Conservation (phyloP, 2,329 filamentous ascomycete species). For the Mycosphaerella arachidis region DNA sequence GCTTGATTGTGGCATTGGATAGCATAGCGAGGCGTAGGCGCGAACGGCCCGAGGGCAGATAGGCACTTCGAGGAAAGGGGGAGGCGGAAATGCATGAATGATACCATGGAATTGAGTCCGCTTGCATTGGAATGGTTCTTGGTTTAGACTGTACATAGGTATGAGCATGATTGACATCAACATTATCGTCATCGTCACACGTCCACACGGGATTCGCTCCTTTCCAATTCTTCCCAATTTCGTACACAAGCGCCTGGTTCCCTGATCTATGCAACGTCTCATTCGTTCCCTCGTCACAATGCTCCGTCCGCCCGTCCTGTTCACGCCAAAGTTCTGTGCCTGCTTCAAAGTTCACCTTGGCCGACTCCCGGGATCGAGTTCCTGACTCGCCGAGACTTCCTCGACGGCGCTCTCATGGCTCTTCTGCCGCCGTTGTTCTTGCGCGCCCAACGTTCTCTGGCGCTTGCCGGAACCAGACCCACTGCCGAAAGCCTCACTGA, state of each 20-base stretch:
- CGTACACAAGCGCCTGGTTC: not conserved
- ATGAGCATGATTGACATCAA: not conserved
- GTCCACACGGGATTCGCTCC: not conserved
- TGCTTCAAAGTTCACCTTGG: no score
- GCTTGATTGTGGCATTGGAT: not conserved
- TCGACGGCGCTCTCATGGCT: not conserved
- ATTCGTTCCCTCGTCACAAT: not conserved
- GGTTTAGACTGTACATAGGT: not conserved
- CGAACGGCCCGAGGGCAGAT: not conserved
- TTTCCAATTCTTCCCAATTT: not conserved
- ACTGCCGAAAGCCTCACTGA: constrained; percentile 24
- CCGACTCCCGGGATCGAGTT: not conserved
- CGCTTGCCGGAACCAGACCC: constrained; percentile 7
- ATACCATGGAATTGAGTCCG: not conserved
- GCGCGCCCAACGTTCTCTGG: constrained; percentile 8
- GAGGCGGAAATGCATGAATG: not conserved
- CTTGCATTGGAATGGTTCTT: not conserved
- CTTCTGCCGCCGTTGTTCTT: not conserved
- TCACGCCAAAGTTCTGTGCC: no score
- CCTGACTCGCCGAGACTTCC: not conserved
- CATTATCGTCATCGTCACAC: not conserved
- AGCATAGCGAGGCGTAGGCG: not conserved
- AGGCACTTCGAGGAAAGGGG: not conserved
- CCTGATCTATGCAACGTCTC: not conserved
- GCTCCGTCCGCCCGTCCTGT: not conserved